Evolutionary conservation across 2,329 filamentous ascomycete species (phyloP).

Genomic region (Parastagonospora avenae): DNA sequence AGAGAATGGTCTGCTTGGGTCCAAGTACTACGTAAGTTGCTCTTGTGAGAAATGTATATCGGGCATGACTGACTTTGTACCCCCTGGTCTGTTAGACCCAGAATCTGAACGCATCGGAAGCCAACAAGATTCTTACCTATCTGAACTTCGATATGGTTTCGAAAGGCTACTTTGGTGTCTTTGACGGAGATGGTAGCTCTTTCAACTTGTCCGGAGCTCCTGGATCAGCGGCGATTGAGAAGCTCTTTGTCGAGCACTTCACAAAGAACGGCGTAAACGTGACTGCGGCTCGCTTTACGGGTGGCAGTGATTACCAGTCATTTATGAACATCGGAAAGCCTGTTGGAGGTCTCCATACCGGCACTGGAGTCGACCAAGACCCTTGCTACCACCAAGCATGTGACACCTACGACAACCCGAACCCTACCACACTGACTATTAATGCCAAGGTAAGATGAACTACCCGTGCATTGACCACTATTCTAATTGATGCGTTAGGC

Average conservation of each 20-base stretch:
- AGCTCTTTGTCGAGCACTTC: constrained; percentile 45
- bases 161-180: constrained; percentile 46
- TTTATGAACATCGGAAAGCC: constrained; percentile 50
- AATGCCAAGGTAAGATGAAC: constrained; percentile 44
- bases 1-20: constrained; percentile 48
- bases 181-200: constrained; percentile 46
- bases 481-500: constrained; percentile 23
- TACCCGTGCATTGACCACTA: neutral
- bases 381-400: constrained; percentile 48
- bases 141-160: constrained; percentile 53
- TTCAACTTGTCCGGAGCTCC: constrained; percentile 41
- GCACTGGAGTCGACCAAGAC: constrained; percentile 47
- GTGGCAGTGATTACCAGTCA: constrained; percentile 48
- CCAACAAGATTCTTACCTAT: constrained; percentile 47
- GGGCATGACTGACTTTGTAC: no score
- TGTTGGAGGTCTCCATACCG: constrained; percentile 48
- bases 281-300: constrained; percentile 46
- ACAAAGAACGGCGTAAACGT: constrained; percentile 43
- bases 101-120: constrained; percentile 36
- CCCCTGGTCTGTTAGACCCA: constrained; percentile 15
- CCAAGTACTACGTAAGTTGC: constrained; percentile 38
- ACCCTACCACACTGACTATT: constrained; percentile 42
- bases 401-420: constrained; percentile 48
- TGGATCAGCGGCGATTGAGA: constrained; percentile 43
- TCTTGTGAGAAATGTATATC: no score